These are phyloP conservation scores for Aristolochia californica DNA, from an alignment of 164 flowering plant genomes.

Conservation along the genomic window DNA sequence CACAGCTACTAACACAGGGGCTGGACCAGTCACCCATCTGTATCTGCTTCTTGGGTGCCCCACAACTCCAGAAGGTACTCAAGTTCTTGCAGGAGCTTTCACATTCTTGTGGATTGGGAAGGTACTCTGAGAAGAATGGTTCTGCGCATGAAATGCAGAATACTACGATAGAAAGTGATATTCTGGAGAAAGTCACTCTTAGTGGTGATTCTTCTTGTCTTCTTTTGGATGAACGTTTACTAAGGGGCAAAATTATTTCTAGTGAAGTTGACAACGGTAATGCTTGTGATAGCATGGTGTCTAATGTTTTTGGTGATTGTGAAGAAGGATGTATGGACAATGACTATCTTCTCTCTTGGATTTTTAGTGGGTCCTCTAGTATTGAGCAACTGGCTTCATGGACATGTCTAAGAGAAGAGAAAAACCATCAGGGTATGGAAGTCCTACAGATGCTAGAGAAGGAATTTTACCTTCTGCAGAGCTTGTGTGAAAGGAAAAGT, in stretches of 20 bases:
- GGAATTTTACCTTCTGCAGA: conserved; percentile 66
- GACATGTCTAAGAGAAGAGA: conserved; percentile 57
- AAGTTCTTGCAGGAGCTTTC: conserved; percentile 81
- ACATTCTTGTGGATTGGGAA: conserved; percentile 56
- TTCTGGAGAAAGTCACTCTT: conserved; percentile 48
- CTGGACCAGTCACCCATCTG: conserved; percentile 69
- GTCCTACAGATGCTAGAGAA: conserved; percentile 74
- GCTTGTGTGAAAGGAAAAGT: conserved; percentile 72
- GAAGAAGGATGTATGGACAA: conserved; percentile 29
- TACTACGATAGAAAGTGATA: conserved; percentile 21
- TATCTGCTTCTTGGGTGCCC: conserved; percentile 76
- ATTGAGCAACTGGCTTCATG: conserved; percentile 57
- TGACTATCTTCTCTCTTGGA: conserved; percentile 70
- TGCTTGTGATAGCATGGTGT: conserved; percentile 7
- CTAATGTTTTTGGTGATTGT: conserved; percentile 10
- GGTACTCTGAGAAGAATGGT: conserved; percentile 51
- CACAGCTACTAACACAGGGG: conserved; percentile 48
- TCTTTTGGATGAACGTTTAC: conserved; percentile 44
- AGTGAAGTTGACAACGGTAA: conserved; percentile 15
- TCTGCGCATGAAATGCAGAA: conserved; percentile 31
- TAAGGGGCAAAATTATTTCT: conserved; percentile 20
- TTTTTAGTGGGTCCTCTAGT: conserved; percentile 52
- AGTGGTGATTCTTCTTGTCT: conserved; percentile 49
- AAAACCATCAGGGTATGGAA: conserved; percentile 51
- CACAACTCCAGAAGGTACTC: conserved; percentile 62